Evolutionary conservation across 768 basidiomycete species (phyloP).

Genomic region (Rickenella mellea): DNA sequence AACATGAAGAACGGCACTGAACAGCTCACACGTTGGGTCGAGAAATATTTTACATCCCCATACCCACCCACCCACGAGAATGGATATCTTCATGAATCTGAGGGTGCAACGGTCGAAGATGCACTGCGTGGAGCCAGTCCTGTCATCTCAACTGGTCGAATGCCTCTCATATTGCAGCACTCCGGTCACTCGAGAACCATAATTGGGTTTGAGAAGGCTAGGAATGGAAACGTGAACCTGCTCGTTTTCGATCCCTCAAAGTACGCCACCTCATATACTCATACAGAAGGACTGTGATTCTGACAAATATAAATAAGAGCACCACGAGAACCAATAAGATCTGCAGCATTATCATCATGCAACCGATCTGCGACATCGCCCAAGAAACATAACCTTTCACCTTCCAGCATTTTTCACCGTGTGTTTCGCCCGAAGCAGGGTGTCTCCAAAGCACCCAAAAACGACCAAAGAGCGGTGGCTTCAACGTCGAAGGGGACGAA

Average conservation of each 20-base stretch:
- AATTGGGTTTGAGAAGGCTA: conserved; percentile 70
- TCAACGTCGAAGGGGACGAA: not conserved
- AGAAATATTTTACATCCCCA: conserved; percentile 51
- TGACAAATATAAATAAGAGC: conserved; percentile 4
- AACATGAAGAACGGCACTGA: conserved; percentile 27
- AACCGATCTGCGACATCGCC: conserved; percentile 1
- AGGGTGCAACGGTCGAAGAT: conserved; percentile 36
- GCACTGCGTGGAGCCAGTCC: conserved; percentile 40
- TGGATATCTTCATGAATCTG: too few species aligned
- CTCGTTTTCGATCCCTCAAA: conserved; percentile 71
- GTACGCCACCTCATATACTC: conserved; percentile 24
- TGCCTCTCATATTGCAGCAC: conserved; percentile 81
- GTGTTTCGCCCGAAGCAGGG: conserved; percentile 1
- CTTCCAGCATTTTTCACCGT: conserved; percentile 10
- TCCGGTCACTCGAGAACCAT: conserved; percentile 81
- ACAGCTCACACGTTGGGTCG: conserved; percentile 61
- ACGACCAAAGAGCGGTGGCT: not conserved
- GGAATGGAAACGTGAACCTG: conserved; percentile 48
- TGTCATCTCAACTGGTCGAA: conserved; percentile 48
- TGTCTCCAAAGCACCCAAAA: too few species aligned
- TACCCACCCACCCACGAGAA: too few species aligned
- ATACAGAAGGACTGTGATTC: not conserved
- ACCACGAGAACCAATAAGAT: conserved; percentile 13
- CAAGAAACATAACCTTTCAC: conserved; percentile 2
- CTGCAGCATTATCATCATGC: conserved; percentile 3